Conservation (phyloP, 345 rosid genomes). For the Raphanus raphanistrum region DNA sequence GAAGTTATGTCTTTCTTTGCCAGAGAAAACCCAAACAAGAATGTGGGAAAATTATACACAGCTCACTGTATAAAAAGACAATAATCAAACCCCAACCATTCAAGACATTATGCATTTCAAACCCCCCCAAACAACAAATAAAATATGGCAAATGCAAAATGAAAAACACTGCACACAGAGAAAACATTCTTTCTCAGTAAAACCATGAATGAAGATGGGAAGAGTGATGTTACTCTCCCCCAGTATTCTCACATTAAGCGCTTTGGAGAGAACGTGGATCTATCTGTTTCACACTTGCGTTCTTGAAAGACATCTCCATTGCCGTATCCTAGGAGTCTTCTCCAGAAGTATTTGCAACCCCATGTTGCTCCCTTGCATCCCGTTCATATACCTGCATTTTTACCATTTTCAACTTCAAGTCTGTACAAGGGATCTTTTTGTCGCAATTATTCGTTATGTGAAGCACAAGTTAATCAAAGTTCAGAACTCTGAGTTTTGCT, state of each 20-base stretch:
- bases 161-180: constrained; percentile 34
- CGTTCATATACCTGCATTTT: constrained; percentile 59
- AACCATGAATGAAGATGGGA: constrained; percentile 33
- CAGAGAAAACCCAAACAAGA: constrained; percentile 22
- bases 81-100: constrained; percentile 13
- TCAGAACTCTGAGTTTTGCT: constrained; percentile 40
- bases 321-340: constrained; percentile 61
- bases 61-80: constrained; percentile 5
- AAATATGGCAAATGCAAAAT: constrained; percentile 9
- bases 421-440: background rate
- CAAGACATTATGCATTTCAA: constrained; percentile 10
- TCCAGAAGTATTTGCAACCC: constrained; percentile 88
- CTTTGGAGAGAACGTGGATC: constrained; percentile 12
- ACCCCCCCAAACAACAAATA: constrained; percentile 27
- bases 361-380: constrained; percentile 53
- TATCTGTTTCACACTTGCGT: constrained; percentile 56
- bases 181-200: constrained; percentile 12
- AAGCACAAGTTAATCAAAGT: background rate
- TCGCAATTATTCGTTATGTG: background rate
- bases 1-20: background rate
- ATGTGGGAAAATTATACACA: constrained; percentile 26
- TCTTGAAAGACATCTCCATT: constrained; percentile 82
- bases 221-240: constrained; percentile 4
- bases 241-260: constrained; percentile 33
- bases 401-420: constrained; percentile 3